Evolutionary conservation across 1,284 basidiomycete species (phyloP).

Genomic region (Irpex sp.): DNA sequence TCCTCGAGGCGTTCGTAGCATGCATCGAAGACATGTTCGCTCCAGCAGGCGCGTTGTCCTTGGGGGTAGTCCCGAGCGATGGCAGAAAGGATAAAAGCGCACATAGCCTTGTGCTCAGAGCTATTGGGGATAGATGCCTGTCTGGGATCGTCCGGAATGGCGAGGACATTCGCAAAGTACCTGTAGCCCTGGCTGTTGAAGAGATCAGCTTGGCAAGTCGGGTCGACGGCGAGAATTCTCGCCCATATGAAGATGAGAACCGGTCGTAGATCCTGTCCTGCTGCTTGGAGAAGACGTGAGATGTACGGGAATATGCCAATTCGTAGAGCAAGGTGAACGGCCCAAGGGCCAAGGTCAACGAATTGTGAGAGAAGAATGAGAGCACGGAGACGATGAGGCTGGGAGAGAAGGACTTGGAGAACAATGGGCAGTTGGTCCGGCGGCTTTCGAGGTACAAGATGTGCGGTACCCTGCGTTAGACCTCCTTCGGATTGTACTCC

Average conservation of each 20-base stretch:
- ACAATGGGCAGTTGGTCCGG: conserved; percentile 98
- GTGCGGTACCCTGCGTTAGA: conserved; percentile 26
- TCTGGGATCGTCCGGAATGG: conserved; percentile 53
- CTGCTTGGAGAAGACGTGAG: conserved; percentile 92
- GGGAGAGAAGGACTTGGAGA: conserved; percentile 93
- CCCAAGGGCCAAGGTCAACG: conserved; percentile 98
- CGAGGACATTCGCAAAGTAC: conserved; percentile 85
- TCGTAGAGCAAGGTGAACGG: conserved; percentile 94
- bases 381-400: conserved; percentile 93
- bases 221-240: conserved; percentile 93
- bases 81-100: conserved; percentile 94
- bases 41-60: conserved; percentile 86
- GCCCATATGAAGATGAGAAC: conserved; percentile 99
- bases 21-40: conserved; percentile 85
- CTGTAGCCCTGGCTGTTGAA: conserved; percentile 84
- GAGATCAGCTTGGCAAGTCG: conserved; percentile 88
- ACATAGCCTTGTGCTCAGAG: conserved; percentile 98
- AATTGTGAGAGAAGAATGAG: conserved; percentile 97
- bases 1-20: conserved; percentile 87
- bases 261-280: conserved; percentile 91
- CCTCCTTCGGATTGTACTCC: conserved; percentile 24
- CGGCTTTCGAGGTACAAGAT: conserved; percentile 81
- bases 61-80: conserved; percentile 86
- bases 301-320: conserved; percentile 99
- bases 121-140: conserved; percentile 76